Evolutionary conservation across 495 filamentous ascomycete genomes (phyloP).

Genomic region (Entonaema liquescens): DNA sequence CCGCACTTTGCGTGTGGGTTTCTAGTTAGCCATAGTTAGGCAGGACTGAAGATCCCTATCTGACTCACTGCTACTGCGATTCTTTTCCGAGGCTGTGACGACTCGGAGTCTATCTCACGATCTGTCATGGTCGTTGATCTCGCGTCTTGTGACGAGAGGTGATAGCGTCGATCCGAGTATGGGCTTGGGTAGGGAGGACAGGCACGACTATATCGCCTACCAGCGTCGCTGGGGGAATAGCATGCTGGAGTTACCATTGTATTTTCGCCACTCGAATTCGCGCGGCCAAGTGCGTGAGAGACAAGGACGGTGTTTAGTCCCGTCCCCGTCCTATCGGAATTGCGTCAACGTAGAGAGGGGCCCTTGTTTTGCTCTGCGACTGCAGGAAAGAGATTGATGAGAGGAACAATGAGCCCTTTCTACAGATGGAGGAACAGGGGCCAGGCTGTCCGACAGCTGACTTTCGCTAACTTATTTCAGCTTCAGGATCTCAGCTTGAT

Average conservation of each 20-base stretch:
- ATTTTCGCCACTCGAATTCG: slow-evolving; percentile 39
- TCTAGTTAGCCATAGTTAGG: slow-evolving; percentile 19
- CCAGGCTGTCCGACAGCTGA: slow-evolving; percentile 32
- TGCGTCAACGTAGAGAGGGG: slow-evolving; percentile 37
- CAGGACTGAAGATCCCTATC: neutral
- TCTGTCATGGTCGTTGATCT: slow-evolving; percentile 54
- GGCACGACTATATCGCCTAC: slow-evolving; percentile 53
- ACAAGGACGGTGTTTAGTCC: slow-evolving; percentile 38
- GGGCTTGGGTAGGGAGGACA: slow-evolving; percentile 50
- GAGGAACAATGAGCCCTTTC: slow-evolving; percentile 31
- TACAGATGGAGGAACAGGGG: slow-evolving; percentile 34
- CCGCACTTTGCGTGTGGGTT: slow-evolving; percentile 69
- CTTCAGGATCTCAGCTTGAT: slow-evolving; percentile 31
- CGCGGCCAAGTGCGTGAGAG: slow-evolving; percentile 39
- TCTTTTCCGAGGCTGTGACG: slow-evolving; percentile 60
- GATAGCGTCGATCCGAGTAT: slow-evolving; percentile 49
- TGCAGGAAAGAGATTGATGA: slow-evolving; percentile 33
- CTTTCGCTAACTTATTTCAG: slow-evolving; percentile 22
- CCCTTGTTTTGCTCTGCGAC: slow-evolving; percentile 41
- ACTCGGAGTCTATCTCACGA: slow-evolving; percentile 50
- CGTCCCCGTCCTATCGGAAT: slow-evolving; percentile 42
- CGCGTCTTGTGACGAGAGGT: slow-evolving; percentile 47
- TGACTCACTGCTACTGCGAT: slow-evolving; percentile 75
- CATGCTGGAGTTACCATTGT: slow-evolving; percentile 57
- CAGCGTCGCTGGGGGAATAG: slow-evolving; percentile 46